These are phyloP conservation scores for Verticillium isaacii DNA, from an alignment of 2,329 filamentous ascomycete species.

Conservation along the genomic window DNA sequence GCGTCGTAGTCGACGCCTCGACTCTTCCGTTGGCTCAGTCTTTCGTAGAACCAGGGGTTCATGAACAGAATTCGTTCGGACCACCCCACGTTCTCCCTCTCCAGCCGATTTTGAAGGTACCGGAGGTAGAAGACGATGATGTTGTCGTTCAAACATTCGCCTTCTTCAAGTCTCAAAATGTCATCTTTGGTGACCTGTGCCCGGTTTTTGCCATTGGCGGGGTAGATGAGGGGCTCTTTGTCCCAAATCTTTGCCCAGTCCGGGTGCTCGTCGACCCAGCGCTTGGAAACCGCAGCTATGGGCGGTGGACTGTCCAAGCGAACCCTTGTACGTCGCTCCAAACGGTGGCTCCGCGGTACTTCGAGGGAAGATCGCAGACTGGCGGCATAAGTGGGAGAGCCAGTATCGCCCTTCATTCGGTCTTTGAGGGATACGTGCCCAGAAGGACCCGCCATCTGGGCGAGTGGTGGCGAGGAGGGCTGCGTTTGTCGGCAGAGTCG, in stretches of 20 bases:
- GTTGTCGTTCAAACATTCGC: conserved; percentile 88
- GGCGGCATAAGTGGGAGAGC: neutral
- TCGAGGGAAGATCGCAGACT: neutral
- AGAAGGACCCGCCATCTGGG: neutral
- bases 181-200: conserved; percentile 68
- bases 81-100: conserved; percentile 48
- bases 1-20: conserved; percentile 73
- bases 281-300: neutral
- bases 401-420: neutral
- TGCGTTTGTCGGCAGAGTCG: neutral
- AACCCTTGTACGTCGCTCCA: neutral
- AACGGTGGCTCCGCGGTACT: neutral
- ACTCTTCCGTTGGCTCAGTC: conserved; percentile 58
- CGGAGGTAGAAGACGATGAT: conserved; percentile 84
- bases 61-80: conserved; percentile 75
- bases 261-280: conserved; percentile 47
- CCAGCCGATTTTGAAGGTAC: conserved; percentile 60
- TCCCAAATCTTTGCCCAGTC: conserved; percentile 49
- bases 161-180: conserved; percentile 73
- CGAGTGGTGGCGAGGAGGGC: neutral
- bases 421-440: neutral
- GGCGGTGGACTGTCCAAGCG: neutral
- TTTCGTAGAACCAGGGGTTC: conserved; percentile 88
- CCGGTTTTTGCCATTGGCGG: conserved; percentile 50
- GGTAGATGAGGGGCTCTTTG: conserved; percentile 56